phyloP scores from a whole-genome alignment of 805 yeast species.

The Lachancea dasiensis region DNA sequence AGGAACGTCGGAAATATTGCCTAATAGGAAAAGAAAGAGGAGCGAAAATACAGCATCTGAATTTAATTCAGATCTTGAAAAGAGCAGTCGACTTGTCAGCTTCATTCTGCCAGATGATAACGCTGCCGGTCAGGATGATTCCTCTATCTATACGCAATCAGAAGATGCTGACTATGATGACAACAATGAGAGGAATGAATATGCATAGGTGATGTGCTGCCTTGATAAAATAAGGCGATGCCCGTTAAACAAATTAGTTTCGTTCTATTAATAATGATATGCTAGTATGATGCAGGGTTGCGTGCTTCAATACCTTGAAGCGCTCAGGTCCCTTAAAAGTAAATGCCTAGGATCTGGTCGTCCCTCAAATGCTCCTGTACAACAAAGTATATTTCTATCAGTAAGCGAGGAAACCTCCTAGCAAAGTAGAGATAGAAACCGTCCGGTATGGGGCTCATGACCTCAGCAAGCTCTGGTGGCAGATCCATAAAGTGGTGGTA shows the following conservation, averaged over 20 bases:
- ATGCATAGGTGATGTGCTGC: no score
- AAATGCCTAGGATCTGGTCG: constrained; percentile 54
- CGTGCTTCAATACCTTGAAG: no score
- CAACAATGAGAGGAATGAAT: background rate
- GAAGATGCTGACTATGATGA: background rate
- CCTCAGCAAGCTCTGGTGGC: constrained; percentile 55
- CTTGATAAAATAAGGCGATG: no score
- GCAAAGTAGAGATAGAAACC: constrained; percentile 80
- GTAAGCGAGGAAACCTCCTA: constrained; percentile 64
- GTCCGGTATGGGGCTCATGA: constrained; percentile 75
- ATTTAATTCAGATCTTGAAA: constrained; percentile 2
- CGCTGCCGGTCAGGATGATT: background rate
- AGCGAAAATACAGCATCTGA: background rate
- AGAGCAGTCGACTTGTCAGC: constrained; percentile 6
- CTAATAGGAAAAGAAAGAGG: constrained; percentile 6
- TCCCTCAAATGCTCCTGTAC: constrained; percentile 50
- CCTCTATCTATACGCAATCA: background rate
- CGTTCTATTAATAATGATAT: constrained; percentile 3
- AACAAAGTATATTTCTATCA: constrained; percentile 68
- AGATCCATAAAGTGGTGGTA: constrained; percentile 91
- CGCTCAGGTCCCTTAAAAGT: constrained; percentile 28
- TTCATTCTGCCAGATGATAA: constrained; percentile 8
- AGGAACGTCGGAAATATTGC: no score
- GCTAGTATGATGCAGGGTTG: no score
- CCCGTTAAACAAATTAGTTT: no score